Base-by-base conservation (phyloP, 1,284 basidiomycete species). In the Moesziomyces antarcticus region DNA sequence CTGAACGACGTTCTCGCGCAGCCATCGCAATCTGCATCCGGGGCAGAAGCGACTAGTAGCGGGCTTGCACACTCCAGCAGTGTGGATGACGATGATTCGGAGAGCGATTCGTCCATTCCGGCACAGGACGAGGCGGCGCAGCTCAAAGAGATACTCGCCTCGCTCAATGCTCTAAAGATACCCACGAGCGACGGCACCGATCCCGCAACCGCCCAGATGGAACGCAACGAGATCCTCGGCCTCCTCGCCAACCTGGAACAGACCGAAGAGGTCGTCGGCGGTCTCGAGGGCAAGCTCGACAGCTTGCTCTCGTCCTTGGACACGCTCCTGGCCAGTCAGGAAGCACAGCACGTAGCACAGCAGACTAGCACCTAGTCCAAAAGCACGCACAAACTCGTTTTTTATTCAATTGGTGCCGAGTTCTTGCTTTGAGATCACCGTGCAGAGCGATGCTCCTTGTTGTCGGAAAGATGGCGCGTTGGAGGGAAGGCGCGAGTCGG, bases 251-350 rank as follows among this genome's bases (percentile, higher is more conserved):
- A 73, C 24, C 20, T 73, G 18, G 70, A 73, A 40, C 70, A 68
- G 64, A 73, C 70, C 37, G 70, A 73, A 45, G 64, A 73, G 33
- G 59, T 73, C 35, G 70, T 73, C 5, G 64, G 59, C 37, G 70
- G 70, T 13, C 41, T 73, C 9, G 70, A 73, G 45, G 64, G 70
- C 47, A 65, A 62, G 56, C 54, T 73, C 18, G 70, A 73, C 35
- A 60, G 35, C 16, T 43, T 73, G 44, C 64, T 73, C 4, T 57
- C 64, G n/a, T 67, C 64, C 11, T 53, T 73, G 11, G 70, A 73
- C 33, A 56, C 58, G 20, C 37, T 73, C 10, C 67, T 73, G 8
- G 64, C 70, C 0, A 67, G 64, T 41, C 70, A 68, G 50, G 64
- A 73, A n/a, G 69, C 69, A 21, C 68, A 71, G 37, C 44, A 65